Percentiles rank a stretch among this genome's conserved stretches.
Conservation (phyloP, 441 rosid genomes). For the Brassica balearica region DNA sequence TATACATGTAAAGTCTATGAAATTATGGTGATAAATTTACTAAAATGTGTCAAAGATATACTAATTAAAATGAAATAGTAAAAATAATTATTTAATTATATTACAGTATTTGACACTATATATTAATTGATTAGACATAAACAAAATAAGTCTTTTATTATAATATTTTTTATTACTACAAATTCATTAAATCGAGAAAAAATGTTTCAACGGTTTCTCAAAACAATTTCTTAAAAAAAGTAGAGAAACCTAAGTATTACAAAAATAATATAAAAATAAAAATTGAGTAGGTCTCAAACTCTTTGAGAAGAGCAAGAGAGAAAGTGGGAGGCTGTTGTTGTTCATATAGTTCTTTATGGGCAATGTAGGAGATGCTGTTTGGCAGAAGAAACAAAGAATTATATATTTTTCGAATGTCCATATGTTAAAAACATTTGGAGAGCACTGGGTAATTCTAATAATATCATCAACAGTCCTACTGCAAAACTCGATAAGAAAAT, state of each 20-base stretch:
- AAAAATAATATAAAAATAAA: neutral
- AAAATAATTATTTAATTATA: too few relatives aligned
- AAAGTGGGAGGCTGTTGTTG: constrained; percentile 44
- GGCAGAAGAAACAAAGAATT: too few relatives aligned
- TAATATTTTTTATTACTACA: too few relatives aligned
- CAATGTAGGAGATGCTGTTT: too few relatives aligned
- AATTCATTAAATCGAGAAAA: neutral
- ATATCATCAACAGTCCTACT: too few relatives aligned
- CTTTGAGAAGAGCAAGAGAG: constrained; percentile 16
- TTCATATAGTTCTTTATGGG: constrained; percentile 39
- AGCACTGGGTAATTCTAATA: too few relatives aligned
- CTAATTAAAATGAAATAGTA: too few relatives aligned
- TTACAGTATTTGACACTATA: neutral
- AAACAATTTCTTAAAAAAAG: neutral
- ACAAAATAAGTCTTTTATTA: too few relatives aligned
- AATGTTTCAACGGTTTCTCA: neutral
- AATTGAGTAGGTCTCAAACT: neutral
- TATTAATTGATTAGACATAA: neutral
- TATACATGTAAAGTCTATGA: neutral
- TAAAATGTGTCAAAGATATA: neutral
- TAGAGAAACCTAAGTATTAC: neutral
- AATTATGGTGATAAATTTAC: neutral
- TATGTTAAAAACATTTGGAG: too few relatives aligned
- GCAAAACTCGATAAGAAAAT: too few relatives aligned
- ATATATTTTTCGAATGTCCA: too few relatives aligned